Conservation (phyloP, 108 stramenopile species). For the Nitzschia palea region DNA sequence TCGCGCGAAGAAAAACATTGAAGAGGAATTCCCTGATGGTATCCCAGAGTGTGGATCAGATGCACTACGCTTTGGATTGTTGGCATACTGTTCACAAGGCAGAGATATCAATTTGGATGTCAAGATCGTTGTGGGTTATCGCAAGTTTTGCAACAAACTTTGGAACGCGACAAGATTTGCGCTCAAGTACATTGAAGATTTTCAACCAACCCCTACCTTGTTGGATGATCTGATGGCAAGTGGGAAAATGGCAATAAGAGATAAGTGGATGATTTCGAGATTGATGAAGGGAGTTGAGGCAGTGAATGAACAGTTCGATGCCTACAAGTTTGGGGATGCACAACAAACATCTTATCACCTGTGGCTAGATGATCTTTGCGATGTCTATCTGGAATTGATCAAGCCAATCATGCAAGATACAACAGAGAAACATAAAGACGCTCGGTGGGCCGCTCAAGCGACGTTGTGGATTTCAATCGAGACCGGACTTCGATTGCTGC, state of each 20-base stretch:
- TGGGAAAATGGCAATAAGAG: constrained; percentile 82
- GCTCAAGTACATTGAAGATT: constrained; percentile 89
- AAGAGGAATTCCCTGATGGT: constrained; percentile 94
- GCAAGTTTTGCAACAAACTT: constrained; percentile 99
- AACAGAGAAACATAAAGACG: constrained; percentile 56
- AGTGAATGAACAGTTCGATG: constrained; percentile 71
- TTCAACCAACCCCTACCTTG: constrained; percentile 79
- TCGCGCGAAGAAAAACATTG: constrained; percentile 93
- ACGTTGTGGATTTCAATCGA: constrained; percentile 93
- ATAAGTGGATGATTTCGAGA: constrained; percentile 91
- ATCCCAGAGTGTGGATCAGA: constrained; percentile 99
- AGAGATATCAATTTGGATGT: constrained; percentile 99
- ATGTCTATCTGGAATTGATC: constrained; percentile 96
- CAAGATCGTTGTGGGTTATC: constrained; percentile 96
- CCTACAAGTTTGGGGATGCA: constrained; percentile 90
- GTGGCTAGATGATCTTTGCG: constrained; percentile 97
- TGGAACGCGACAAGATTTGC: constrained; percentile 98
- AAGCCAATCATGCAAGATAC: constrained; percentile 92
- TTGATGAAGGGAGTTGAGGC: constrained; percentile 77
- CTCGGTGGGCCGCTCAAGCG: constrained; percentile 91
- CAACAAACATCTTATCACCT: constrained; percentile 84
- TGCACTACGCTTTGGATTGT: constrained; percentile 96
- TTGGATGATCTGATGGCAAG: constrained; percentile 80
- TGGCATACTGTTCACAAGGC: constrained; percentile 97
- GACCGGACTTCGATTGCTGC: constrained; percentile 88